These are phyloP conservation scores for Rhodotorula sp. DNA, from an alignment of 1,284 basidiomycete genomes.

Conservation along the genomic window DNA sequence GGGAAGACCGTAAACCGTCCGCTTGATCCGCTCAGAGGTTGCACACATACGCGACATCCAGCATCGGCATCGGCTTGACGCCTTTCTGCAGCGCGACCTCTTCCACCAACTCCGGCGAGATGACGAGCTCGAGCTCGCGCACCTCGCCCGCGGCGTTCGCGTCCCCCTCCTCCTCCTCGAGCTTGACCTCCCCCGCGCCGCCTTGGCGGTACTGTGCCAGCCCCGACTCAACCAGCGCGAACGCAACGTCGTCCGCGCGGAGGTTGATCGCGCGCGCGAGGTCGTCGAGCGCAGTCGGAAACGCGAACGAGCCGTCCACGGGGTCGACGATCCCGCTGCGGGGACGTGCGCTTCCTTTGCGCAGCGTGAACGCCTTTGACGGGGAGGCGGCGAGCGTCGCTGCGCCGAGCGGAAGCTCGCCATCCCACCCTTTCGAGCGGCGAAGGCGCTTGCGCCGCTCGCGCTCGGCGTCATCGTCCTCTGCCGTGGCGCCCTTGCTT, in stretches of 20 bases:
- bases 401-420: slow-evolving; percentile 14
- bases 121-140: slow-evolving; percentile 55
- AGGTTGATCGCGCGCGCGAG: slow-evolving; percentile 55
- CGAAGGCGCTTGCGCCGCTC: slow-evolving; percentile 9
- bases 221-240: slow-evolving; percentile 83
- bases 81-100: slow-evolving; percentile 63
- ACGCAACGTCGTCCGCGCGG: slow-evolving; percentile 79
- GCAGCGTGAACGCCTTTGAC: slow-evolving; percentile 27
- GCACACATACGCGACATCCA: slow-evolving; percentile 31
- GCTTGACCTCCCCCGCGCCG: slow-evolving; percentile 9
- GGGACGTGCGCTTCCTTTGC: neutral
- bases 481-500: slow-evolving; percentile 2
- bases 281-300: slow-evolving; percentile 28
- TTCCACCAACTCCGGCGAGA: slow-evolving; percentile 74
- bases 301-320: slow-evolving; percentile 18
- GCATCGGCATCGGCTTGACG: slow-evolving; percentile 56
- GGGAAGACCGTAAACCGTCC: no score
- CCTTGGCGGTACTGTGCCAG: slow-evolving; percentile 60
- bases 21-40: neutral
- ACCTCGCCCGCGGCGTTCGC: slow-evolving; percentile 18
- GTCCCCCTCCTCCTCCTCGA: slow-evolving; percentile 10
- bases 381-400: slow-evolving; percentile 7
- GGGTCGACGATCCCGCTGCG: neutral
- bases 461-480: neutral
- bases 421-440: slow-evolving; percentile 28